Evolutionary conservation across 208 protist genomes (phyloP).

Genomic region (Herpetomonas samuelpessoai): DNA sequence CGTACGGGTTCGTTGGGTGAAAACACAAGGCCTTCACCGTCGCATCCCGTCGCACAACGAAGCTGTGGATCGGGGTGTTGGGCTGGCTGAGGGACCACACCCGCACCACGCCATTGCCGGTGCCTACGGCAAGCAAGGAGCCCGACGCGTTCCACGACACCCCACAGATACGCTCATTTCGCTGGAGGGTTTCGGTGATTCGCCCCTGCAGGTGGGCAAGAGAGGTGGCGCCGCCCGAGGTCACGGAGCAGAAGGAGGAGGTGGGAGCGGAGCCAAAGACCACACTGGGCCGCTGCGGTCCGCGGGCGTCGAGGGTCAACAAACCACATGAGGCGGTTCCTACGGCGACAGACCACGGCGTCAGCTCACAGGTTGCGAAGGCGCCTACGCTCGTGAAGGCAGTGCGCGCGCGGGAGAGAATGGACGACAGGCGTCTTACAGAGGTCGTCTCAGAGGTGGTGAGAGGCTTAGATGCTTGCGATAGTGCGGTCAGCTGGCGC

Average conservation of each 20-base stretch:
- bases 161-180: conserved; percentile 51
- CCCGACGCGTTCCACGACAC: conserved; percentile 64
- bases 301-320: conserved; percentile 55
- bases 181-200: conserved; percentile 8
- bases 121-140: conserved; percentile 63
- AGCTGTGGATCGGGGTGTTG: conserved; percentile 29
- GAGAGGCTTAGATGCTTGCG: too few species aligned
- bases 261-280: too few species aligned
- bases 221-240: not conserved
- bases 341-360: conserved; percentile 53
- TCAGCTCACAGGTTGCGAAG: conserved; percentile 39
- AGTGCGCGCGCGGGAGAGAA: too few species aligned
- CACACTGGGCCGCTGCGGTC: conserved; percentile 19
- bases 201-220: not conserved
- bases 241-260: not conserved
- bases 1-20: conserved; percentile 65
- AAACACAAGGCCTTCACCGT: conserved; percentile 64
- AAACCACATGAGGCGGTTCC: conserved; percentile 55
- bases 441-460: not conserved
- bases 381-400: conserved; percentile 44
- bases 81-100: conserved; percentile 59
- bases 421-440: too few species aligned
- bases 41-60: conserved; percentile 30
- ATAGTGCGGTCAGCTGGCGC: too few species aligned
- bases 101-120: conserved; percentile 46